Conservation (phyloP, 768 basidiomycete species). For the Tylopilus rubrobrunneus region DNA sequence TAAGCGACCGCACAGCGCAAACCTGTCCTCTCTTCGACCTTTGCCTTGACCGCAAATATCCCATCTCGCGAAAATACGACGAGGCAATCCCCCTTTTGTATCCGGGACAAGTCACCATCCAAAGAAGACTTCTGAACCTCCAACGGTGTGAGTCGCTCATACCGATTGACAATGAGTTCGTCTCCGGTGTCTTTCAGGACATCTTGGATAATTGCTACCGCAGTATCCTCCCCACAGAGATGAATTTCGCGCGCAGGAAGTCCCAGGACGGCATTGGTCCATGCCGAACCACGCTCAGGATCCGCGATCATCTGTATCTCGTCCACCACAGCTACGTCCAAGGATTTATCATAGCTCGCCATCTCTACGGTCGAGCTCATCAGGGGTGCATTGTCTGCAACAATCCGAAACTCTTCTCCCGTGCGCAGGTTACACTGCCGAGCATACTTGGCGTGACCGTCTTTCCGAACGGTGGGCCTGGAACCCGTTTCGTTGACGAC, state of each 20-base stretch:
- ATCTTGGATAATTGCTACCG: conserved; percentile 70
- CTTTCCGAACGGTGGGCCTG: conserved; percentile 28
- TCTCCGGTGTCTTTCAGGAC: conserved; percentile 80
- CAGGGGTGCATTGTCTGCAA: conserved; percentile 53
- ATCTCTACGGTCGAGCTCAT: conserved; percentile 94
- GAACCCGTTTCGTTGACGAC: conserved; percentile 19
- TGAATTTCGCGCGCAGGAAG: conserved; percentile 78
- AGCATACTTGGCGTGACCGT: conserved; percentile 46
- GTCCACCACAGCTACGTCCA: conserved; percentile 89
- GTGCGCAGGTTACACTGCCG: conserved; percentile 83
- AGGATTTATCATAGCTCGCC: conserved; percentile 42
- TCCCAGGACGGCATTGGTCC: conserved; percentile 81
- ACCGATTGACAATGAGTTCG: conserved; percentile 72
- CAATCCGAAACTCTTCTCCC: conserved; percentile 82
- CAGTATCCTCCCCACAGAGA: conserved; percentile 93
- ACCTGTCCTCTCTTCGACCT: conserved; percentile 66
- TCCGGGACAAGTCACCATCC: conserved; percentile 50
- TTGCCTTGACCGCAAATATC: conserved; percentile 75
- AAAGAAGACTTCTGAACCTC: conserved; percentile 61
- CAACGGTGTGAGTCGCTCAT: conserved; percentile 87
- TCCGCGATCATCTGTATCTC: conserved; percentile 97
- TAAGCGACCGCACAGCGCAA: conserved; percentile 90
- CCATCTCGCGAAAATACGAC: conserved; percentile 76
- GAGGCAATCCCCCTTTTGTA: conserved; percentile 84
- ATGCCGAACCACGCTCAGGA: conserved; percentile 68